These are phyloP conservation scores for Biscogniauxia marginata DNA, from an alignment of 2,329 filamentous ascomycete genomes.

Conservation along the genomic window DNA sequence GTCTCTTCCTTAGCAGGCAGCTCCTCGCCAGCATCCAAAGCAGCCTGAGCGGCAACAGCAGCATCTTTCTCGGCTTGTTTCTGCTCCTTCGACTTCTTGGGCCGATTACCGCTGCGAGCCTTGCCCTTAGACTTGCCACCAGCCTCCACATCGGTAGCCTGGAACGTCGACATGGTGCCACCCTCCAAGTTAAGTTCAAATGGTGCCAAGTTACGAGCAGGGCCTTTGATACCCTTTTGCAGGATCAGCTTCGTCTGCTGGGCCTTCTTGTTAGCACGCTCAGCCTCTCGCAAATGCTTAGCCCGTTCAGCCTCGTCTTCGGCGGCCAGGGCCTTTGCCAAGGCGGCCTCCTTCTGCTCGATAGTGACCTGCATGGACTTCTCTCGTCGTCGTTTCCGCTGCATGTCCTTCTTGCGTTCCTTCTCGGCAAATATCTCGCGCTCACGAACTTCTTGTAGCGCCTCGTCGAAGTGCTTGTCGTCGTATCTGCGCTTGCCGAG, in stretches of 20 bases:
- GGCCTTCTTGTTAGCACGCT: slow-evolving; percentile 89
- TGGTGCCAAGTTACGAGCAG: slow-evolving; percentile 63
- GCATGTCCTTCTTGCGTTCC: slow-evolving; percentile 99
- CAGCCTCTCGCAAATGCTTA: slow-evolving; percentile 79
- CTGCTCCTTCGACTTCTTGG: slow-evolving; percentile 88
- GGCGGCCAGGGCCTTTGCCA: slow-evolving; percentile 74
- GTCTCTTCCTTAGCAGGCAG: slow-evolving; percentile 59
- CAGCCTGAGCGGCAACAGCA: slow-evolving; percentile 84
- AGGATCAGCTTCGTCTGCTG: slow-evolving; percentile 85
- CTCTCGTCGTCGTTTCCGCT: slow-evolving; percentile 90
- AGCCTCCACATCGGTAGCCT: slow-evolving; percentile 59
- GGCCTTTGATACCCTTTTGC: slow-evolving; percentile 82
- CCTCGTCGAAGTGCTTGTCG: slow-evolving; percentile 73
- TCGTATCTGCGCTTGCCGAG: slow-evolving; percentile 75
- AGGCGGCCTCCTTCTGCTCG: slow-evolving; percentile 81
- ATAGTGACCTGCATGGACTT: slow-evolving; percentile 94
- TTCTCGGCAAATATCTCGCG: slow-evolving; percentile 93
- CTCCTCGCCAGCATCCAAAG: slow-evolving; percentile 75
- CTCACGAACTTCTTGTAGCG: slow-evolving; percentile 82
- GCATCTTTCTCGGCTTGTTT: slow-evolving; percentile 79
- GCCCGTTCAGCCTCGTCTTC: slow-evolving; percentile 80
- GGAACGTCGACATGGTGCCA: slow-evolving; percentile 82
- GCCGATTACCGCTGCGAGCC: slow-evolving; percentile 61
- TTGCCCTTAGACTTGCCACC: slow-evolving; percentile 48
- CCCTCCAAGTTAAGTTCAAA: slow-evolving; percentile 81